Evolutionary conservation across 768 basidiomycete species (phyloP).

Genomic region (Gautieria morchelliformis): DNA sequence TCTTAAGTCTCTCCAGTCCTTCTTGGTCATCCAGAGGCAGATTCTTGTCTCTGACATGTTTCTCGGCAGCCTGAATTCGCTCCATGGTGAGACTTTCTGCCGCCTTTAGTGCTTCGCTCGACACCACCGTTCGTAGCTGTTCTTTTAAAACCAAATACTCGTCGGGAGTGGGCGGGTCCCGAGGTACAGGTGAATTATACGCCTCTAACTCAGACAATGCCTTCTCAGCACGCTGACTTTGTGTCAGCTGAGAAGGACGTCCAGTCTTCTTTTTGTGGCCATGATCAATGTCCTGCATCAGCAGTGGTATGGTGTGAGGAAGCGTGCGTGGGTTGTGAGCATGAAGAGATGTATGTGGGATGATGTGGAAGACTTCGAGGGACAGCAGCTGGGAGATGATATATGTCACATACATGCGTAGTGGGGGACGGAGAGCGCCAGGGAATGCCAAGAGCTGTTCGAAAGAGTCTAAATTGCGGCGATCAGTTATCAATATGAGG

Average conservation of each 20-base stretch:
- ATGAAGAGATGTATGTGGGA: constrained; percentile 41
- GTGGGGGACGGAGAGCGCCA: constrained; percentile 29
- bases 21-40: neutral
- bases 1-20: constrained; percentile 2
- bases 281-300: constrained; percentile 5
- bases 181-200: neutral
- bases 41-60: neutral
- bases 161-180: neutral
- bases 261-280: constrained; percentile 8
- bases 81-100: constrained; percentile 1
- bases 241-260: constrained; percentile 1
- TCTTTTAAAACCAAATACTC: constrained; percentile 2
- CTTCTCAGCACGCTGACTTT: neutral
- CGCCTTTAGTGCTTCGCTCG: neutral
- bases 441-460: constrained; percentile 40
- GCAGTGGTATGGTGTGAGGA: constrained; percentile 27
- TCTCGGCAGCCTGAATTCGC: constrained; percentile 1
- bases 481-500: neutral
- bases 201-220: neutral
- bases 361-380: constrained; percentile 46
- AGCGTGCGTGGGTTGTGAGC: constrained; percentile 54
- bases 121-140: neutral
- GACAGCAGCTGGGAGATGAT: constrained; percentile 38
- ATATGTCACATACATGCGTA: constrained; percentile 43
- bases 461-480: constrained; percentile 42